Evolutionary conservation across 2,329 filamentous ascomycete species (phyloP), one percentile per base, ranked within the genome.

Genomic region (Nemania serpens): DNA sequence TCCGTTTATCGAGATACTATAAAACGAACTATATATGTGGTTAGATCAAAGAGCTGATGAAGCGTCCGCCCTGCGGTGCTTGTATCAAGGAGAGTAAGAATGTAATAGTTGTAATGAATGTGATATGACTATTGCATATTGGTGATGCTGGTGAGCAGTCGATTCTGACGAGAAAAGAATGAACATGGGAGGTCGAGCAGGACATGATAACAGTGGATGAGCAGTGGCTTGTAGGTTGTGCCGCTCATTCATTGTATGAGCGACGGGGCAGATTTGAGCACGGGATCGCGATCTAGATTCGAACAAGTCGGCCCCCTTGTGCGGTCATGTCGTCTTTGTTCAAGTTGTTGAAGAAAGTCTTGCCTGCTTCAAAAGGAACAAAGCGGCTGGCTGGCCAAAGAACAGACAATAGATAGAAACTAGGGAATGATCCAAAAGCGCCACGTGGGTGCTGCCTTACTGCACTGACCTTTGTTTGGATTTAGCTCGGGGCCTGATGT

Each of bases 381-480:
- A 43, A n/a, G n/a, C 12, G 34, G 22, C 53, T 25, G 13, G 18
- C 15, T 20, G 18, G 43, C 20, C 22, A 20, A 29, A 22, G 2
- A 37, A 37, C 2, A 5, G 29, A 45, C 22, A 57, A 58, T 46
- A 25, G 5, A 33, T 47, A 41, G 34, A 12, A 48, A 36, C 29
- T 33, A 45, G 55, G 45, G 39, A 51, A 37, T n/a, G 17, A 36
- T 37, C 5, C 7, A 29, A 29, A 18, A 25, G 42, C 20, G 34
- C 29, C 17, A 37, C 39, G 7, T 33, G 34, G 20, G 12, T 15
- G 2, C 41, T 46, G 22, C 29, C 25, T 34, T 10, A 37, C 25
- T 49, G 43, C 11, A 61, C 62, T 50, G n/a, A 64, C 62, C 62
- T 64, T 63, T 56, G 43, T 61, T 36, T 58, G 15, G 12, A 46